Base-by-base conservation (phyloP, 106 monocot genomes). In the Platanthera guangdongensis region DNA sequence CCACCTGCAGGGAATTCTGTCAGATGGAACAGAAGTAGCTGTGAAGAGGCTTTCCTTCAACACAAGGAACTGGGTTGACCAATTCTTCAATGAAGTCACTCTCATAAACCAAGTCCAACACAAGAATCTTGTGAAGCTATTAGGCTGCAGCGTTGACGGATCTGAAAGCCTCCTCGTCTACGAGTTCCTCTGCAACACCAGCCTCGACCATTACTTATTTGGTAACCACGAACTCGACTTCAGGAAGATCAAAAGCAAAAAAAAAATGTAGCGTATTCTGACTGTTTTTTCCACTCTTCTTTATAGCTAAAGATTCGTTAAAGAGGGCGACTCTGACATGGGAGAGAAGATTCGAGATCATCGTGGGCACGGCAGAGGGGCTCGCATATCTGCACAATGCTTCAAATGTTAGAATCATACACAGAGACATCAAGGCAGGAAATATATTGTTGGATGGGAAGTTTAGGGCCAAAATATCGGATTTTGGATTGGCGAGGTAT, bases 371-470 rank as follows among this genome's bases (percentile, higher is more conserved):
- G 0, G 92, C 92, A 47, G 85, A 87, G 71, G 89, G 92, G 0
- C 30, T 92, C 49, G 83, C 81, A 0, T 92, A 92, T 55, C 87
- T 92, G 8, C 92, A 92, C 39, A 77, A 16, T 50, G 83, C 54
- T 46, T 85, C 87, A 0, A 71, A 80, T 47, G 75, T 85, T 28
- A 81, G 87, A 32, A 89, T 92, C 47, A 88, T 92, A 57, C 92
- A 92, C 64, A 79, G 92, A 57, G 92, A 92, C 59, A 85, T 92
- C 71, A 92, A 92, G 71, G 87, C 89, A 0, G 87, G 89, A 72
- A 92, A 92, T 70, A 75, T 92, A 59, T 65, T 89, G 47, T 50
- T 89, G 48, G 90, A 90, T 32, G 83, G 83, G 52, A 87, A 50
- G 14, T 90, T 87, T 57, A 79, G 57, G 75, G 78, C 90, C 22